Conservation (phyloP, 345 rosid species). For the Zanthoxylum bungeanum region DNA sequence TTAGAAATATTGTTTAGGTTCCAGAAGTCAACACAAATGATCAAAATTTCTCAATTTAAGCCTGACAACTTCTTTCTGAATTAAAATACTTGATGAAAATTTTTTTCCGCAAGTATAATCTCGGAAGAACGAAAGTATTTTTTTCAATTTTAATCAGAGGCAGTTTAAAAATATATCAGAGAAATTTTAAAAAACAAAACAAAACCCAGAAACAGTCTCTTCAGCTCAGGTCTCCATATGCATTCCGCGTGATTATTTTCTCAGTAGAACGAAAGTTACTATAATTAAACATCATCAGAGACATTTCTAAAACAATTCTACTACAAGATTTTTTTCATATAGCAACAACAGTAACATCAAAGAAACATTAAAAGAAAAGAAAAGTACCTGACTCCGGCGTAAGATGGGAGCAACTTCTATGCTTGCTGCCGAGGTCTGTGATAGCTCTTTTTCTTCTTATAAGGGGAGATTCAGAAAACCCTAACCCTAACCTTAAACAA, state of each 20-base stretch:
- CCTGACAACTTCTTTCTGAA: no score
- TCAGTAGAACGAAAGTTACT: slow-evolving; percentile 56
- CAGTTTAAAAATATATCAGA: background rate
- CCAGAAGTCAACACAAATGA: background rate
- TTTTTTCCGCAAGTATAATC: slow-evolving; percentile 37
- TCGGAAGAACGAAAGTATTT: slow-evolving; percentile 41
- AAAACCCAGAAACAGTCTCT: slow-evolving; percentile 20
- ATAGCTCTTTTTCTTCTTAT: no score
- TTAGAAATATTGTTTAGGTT: background rate
- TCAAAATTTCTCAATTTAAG: no score
- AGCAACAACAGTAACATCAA: background rate
- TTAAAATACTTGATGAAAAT: no score
- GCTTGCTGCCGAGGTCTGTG: no score
- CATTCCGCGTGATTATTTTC: slow-evolving; percentile 26
- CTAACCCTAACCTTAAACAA: background rate
- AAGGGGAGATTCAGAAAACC: background rate
- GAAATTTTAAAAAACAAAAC: background rate
- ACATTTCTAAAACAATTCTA: slow-evolving; percentile 5
- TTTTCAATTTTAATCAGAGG: slow-evolving; percentile 36
- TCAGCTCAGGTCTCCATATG: slow-evolving; percentile 63
- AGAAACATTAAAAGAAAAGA: background rate
- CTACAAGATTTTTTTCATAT: no score
- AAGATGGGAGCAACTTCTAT: no score
- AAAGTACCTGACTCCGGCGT: background rate
- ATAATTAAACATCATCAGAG: slow-evolving; percentile 38